Evolutionary conservation across 306 rosid genomes (phyloP).

Genomic region (Vachellia pachyceras): DNA sequence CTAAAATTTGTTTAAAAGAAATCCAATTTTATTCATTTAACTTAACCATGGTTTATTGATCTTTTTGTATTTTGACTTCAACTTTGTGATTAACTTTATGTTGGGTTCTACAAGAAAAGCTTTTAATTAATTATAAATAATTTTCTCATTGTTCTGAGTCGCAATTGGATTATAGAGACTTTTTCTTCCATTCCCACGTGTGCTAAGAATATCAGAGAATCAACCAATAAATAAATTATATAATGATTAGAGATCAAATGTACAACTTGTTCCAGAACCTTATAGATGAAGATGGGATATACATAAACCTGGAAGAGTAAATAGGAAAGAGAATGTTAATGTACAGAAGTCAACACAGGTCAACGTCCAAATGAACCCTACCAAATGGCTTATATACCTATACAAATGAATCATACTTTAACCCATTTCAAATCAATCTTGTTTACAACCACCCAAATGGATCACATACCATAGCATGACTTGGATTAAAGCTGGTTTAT

Average conservation of each 20-base stretch:
- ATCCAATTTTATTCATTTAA: too few relatives aligned
- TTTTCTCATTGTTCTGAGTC: neutral
- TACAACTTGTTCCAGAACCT: neutral
- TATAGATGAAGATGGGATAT: neutral
- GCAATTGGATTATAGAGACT: too few relatives aligned
- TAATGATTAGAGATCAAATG: neutral
- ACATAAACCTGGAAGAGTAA: neutral
- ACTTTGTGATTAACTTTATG: neutral
- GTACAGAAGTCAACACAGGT: neutral
- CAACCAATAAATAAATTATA: neutral
- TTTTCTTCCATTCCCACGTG: neutral
- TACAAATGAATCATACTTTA: too few relatives aligned
- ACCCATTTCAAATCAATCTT: too few relatives aligned
- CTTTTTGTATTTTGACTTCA: neutral
- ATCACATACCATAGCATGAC: too few relatives aligned
- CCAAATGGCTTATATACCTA: too few relatives aligned
- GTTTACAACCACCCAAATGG: too few relatives aligned
- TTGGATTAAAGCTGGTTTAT: too few relatives aligned
- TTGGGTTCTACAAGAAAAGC: neutral
- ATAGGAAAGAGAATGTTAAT: neutral
- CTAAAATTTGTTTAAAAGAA: too few relatives aligned
- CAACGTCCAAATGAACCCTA: too few relatives aligned
- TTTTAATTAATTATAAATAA: neutral
- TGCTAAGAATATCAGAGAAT: neutral
- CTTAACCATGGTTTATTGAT: neutral